Conservation (phyloP, 768 basidiomycete species). For the Naganishia randhawae region DNA sequence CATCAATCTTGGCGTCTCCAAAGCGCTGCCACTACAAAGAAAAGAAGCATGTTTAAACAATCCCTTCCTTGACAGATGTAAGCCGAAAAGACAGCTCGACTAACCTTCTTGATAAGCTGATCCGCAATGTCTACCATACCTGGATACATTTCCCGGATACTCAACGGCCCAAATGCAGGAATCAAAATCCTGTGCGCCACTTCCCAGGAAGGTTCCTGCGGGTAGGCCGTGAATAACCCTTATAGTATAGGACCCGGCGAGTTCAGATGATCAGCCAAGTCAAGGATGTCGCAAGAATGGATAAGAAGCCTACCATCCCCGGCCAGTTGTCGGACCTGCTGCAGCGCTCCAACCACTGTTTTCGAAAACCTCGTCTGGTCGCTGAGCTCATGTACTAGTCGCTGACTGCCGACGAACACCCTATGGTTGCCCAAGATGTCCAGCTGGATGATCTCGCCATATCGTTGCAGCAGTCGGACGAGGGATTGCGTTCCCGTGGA, state of each 20-base stretch:
- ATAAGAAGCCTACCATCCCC: constrained; percentile 55
- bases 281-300: background rate
- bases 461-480: constrained; percentile 28
- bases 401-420: constrained; percentile 49
- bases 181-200: constrained; percentile 51
- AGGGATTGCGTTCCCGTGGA: constrained; percentile 29
- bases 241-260: background rate
- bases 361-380: constrained; percentile 56
- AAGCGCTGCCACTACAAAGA: constrained; percentile 48
- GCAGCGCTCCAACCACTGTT: constrained; percentile 48
- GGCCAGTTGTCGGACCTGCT: constrained; percentile 51
- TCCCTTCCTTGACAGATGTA: constrained; percentile 29
- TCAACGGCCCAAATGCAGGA: constrained; percentile 54
- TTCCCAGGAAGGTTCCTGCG: constrained; percentile 56
- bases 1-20: constrained; percentile 53
- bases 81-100: constrained; percentile 40
- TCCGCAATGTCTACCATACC: constrained; percentile 56
- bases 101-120: constrained; percentile 56
- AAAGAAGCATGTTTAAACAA: background rate
- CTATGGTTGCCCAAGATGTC: constrained; percentile 43
- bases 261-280: background rate
- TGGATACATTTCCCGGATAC: constrained; percentile 56
- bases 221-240: constrained; percentile 49
- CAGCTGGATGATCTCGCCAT: constrained; percentile 50
- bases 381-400: constrained; percentile 53